Base-by-base conservation (phyloP, 176 grass and related monocot species). In the Oryza officinalis region DNA sequence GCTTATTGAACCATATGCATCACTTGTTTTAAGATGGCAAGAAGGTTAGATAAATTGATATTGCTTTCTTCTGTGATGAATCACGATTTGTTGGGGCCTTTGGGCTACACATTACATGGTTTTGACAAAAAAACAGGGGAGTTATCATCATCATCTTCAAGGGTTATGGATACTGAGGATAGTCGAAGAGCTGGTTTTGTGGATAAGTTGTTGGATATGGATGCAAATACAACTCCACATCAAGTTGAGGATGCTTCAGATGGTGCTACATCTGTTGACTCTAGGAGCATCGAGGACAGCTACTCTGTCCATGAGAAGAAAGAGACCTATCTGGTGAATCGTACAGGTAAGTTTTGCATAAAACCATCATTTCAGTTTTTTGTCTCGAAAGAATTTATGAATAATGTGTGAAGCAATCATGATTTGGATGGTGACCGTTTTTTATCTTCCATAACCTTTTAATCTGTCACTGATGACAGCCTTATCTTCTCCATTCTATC, bases 11-110 rank as follows among this genome's bases (percentile, higher is more conserved):
- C 95, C 95, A 60, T 98, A 93, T 47, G 84, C 90, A 45, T 95
- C 92, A 81, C 85, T 95, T 88, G 72, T 95, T 93, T 93, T 80
- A 73, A 94, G 86, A 77, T 98, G 95, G 95, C 85, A 93, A 87
- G 90, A 98, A 87, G 88, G 92, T 98, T 72, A 66, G 72, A 67
- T n/a, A 41, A 72, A 77, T 69, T 65, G 44, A 79, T 89, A 45
- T 64, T 78, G 43, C 80, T 78, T 74, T 83, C 59, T 76, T 85
- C 31, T 80, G 41, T 71, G 30, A 64, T 81, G 43, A 71, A 64
- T 44, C 54, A 20, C 50, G 67, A 63, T 65, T 72, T 2, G 0
- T 86, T 72, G 71, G 54, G 32, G 18, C 38, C 66, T 81, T 75
- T 31, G 28, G 1, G n/a, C 46, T 60, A 79, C 17, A 74, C 49